These are phyloP conservation scores for Yarrowia sp. DNA, from an alignment of 805 yeast genomes.

Conservation along the genomic window DNA sequence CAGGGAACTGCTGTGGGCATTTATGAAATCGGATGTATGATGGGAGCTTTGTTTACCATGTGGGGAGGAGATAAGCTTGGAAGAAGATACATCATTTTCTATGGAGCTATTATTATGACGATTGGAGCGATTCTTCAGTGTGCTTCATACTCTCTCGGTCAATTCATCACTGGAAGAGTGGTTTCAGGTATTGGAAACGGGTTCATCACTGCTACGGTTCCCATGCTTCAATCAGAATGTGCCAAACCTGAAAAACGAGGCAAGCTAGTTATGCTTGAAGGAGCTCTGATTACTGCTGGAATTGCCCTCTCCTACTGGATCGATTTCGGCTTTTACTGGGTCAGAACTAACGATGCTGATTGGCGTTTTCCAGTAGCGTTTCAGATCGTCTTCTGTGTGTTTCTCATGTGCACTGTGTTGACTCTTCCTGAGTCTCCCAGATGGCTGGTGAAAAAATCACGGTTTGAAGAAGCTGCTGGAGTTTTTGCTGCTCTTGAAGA, in stretches of 20 bases:
- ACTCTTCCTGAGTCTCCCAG: constrained; percentile 84
- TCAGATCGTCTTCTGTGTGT: constrained; percentile 56
- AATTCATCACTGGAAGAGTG: neutral
- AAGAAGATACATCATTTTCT: constrained; percentile 60
- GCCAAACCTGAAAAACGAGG: constrained; percentile 68
- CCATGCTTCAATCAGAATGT: constrained; percentile 79
- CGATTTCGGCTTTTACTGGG: constrained; percentile 47
- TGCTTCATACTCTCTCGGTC: constrained; percentile 47
- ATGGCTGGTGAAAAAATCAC: constrained; percentile 67
- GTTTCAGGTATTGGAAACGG: neutral
- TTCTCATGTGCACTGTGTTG: constrained; percentile 59
- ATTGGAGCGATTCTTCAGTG: constrained; percentile 66
- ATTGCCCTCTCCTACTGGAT: constrained; percentile 64
- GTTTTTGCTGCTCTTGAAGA: constrained; percentile 35
- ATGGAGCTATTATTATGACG: constrained; percentile 56
- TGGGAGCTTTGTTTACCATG: constrained; percentile 27
- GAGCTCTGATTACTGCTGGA: constrained; percentile 69
- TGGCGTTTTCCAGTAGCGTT: constrained; percentile 81
- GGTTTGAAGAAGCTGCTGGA: constrained; percentile 38
- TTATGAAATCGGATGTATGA: constrained; percentile 59
- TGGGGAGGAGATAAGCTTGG: constrained; percentile 57
- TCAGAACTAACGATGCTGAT: constrained; percentile 53
- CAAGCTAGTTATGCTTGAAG: constrained; percentile 63
- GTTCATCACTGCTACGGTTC: constrained; percentile 62
- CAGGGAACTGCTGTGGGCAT: constrained; percentile 8